Percentiles rank a stretch among this genome's conserved stretches.
Conservation (phyloP, 78 protist genomes). For the Mastigamoeba balamuthi region DNA sequence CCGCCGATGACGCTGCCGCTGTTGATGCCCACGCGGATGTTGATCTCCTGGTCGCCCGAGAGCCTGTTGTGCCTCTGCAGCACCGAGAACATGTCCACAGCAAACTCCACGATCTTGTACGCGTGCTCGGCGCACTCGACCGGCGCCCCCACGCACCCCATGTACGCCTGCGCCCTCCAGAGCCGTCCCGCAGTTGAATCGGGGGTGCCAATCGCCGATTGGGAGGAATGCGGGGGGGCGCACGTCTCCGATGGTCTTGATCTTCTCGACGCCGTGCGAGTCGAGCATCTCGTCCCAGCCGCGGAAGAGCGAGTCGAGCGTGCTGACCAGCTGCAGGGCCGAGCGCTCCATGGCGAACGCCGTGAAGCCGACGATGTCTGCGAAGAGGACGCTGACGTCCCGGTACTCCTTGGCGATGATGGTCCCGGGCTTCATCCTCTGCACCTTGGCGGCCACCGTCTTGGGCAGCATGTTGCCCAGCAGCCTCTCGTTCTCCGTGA, state of each 20-base stretch:
- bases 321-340: not conserved
- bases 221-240: not conserved
- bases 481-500: not conserved
- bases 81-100: not conserved
- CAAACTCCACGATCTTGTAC: not conserved
- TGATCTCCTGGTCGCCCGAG: not conserved
- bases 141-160: not conserved
- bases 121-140: not conserved
- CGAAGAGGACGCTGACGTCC: slow-evolving; percentile 6
- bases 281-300: not conserved
- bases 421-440: no score
- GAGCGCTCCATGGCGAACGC: not conserved
- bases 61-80: not conserved
- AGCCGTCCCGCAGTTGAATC: not conserved
- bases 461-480: not conserved
- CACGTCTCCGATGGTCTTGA: no score
- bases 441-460: not conserved
- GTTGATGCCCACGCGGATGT: not conserved
- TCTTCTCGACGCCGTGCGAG: not conserved
- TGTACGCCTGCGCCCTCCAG: no score
- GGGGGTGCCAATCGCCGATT: not conserved
- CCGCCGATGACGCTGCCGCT: not conserved
- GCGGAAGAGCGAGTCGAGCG: not conserved
- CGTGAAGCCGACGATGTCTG: slow-evolving; percentile 43
- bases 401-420: no score